Conservation (phyloP, 257 asterid species). For the Asclepias syriaca region DNA sequence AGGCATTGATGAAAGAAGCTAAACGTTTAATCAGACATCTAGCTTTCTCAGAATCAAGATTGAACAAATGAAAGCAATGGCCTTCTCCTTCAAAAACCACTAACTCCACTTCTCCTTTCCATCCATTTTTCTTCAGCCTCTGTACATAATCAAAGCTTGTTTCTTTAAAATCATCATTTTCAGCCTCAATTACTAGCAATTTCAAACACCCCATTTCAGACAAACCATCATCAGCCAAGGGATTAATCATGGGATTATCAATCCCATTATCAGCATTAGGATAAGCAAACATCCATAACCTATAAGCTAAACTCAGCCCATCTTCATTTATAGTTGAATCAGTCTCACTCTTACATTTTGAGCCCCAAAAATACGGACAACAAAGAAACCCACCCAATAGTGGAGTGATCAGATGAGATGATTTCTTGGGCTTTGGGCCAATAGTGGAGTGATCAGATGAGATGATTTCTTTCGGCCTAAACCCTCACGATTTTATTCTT, state of each 20-base stretch:
- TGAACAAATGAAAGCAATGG: constrained; percentile 21
- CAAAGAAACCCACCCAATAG: constrained; percentile 18
- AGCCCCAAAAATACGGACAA: constrained; percentile 17
- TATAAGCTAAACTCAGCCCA: not conserved
- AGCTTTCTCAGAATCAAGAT: constrained; percentile 12
- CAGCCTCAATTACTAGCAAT: constrained; percentile 13
- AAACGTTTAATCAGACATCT: constrained; percentile 5
- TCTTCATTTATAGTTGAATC: not conserved
- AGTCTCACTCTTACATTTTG: not conserved
- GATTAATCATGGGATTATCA: constrained; percentile 21
- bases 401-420: too few species aligned
- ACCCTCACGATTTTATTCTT: too few species aligned
- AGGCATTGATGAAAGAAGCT: not conserved
- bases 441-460: too few species aligned
- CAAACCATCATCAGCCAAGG: constrained; percentile 9
- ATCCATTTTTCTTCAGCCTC: constrained; percentile 14
- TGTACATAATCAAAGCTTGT: not conserved
- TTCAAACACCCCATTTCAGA: constrained; percentile 16
- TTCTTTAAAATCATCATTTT: constrained; percentile 16
- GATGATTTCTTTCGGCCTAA: too few species aligned
- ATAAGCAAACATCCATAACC: not conserved
- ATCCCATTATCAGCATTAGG: constrained; percentile 8
- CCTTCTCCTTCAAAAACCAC: constrained; percentile 24
- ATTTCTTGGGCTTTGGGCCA: too few species aligned
- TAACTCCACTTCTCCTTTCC: constrained; percentile 23